Base-by-base conservation (phyloP, 2,329 filamentous ascomycete genomes). In the Fusarium nelsonii region DNA sequence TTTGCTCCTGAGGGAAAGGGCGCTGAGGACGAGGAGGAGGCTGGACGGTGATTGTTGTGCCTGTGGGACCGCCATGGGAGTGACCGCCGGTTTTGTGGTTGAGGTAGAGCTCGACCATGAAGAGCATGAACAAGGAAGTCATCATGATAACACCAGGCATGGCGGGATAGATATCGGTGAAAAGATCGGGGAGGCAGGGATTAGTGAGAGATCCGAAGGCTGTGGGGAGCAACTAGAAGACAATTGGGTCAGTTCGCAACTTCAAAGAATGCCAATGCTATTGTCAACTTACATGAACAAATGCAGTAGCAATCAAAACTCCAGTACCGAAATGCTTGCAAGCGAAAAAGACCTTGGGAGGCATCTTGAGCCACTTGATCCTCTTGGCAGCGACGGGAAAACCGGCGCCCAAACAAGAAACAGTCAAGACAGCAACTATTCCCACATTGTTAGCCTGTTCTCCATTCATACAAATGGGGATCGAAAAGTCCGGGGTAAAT, bases 231-330 rank as follows among this genome's bases (percentile, higher is more conserved):
- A 89, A 81, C 81, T 84, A 28, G 2, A 16, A 18, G 10, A 15
- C 36, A 23, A 58, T 59, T 23, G 3, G 16, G 6, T 50, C 3
- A 39, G 46, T 36, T 3, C 23, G 3, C 8, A 12, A 12, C 11
- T 26, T 3, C 11, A 4, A 2, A 34, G 1, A 7, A 11, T 15
- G 2, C 15, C 15, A 20, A 6, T 26, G 4, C 23, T 7, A 20
- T 18, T 26, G 32, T 7, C 5, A 5, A 77, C 83, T 70, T 73
- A 89, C 83, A 83, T 92, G 90, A 20, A 92, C 90, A 70, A 92
- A 92, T 4, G 90, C 90, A 3, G 90, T 92, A 28, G 90, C 90
- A 59, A 92, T 86, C 37, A 92, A 81, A 18, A 92, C 90, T 64
- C 90, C 90, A 1, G 90, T 92, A 75, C 90, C 88, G 67, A 91